Evolutionary conservation across 1,284 basidiomycete genomes (phyloP), one percentile per base, ranked within the genome.

Genomic region (Exobasidium rhododendri): DNA sequence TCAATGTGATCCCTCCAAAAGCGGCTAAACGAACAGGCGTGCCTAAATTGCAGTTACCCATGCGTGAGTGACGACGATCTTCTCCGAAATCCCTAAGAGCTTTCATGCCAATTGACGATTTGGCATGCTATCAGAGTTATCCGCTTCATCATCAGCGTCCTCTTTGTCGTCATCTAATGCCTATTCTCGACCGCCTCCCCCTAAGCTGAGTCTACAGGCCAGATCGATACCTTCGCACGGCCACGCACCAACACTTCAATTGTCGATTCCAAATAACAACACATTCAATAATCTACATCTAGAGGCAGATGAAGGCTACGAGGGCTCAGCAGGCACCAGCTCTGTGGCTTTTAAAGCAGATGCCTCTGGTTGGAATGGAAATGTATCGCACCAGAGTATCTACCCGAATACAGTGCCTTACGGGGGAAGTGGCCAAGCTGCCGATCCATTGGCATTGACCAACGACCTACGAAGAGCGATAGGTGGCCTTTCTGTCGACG

Each of bases 391-490:
- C 47, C 10, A 14, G 55, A 66, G 62, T 57, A 74, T 74, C 51
- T 75, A 75, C 46, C 73, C 73, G 2, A 66, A 68, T 28, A 75
- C 73, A 1, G 68, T 74, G 3, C 70, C 73, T 5, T 65, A 69
- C 47, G 47, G 44, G 13, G 31, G 28, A 26, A 31, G 28, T 26
- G n/a, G 20, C 4, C 45, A 61, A 67, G 35, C 35, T 10, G 35
- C 35, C 35, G 40, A 68, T 64, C 50, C 67, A 64, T 45, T 62
- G 61, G 72, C 73, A 1, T 59, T 74, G 51, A 74, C 73, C 2
- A 74, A 75, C 58, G 73, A 75, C 49, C 62, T 75, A 14, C 60
- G 67, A n/a, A 61, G 73, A 10, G 73, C 73, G 45, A 75, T 75
- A 26, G 71, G 73, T 17, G 65, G 71, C 31, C 59, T 71, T 54